These are phyloP conservation scores for Tetrahymena borealis DNA, from an alignment of 73 alveolate species.

Conservation along the genomic window DNA sequence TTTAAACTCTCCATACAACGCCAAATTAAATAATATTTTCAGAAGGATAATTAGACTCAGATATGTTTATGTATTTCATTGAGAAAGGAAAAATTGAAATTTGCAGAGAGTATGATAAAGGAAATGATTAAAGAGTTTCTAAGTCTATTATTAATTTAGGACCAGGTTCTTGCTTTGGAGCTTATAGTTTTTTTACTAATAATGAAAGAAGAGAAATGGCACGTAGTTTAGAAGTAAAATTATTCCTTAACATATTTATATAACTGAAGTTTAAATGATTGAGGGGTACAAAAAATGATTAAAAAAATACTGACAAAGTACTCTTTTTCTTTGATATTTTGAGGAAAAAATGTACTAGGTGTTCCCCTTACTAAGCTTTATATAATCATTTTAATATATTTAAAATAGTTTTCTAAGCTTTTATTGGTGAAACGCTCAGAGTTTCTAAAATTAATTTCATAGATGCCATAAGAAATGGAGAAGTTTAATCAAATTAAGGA, in stretches of 20 bases:
- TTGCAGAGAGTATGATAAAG: not conserved
- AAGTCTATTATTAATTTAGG: not conserved
- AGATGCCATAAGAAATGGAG: not conserved
- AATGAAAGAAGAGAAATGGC: not conserved
- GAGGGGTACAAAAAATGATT: too few relatives aligned
- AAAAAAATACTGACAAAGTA: too few relatives aligned
- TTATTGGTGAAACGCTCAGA: not conserved
- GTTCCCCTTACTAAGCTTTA: too few relatives aligned
- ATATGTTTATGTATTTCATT: not conserved
- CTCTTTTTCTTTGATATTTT: too few relatives aligned
- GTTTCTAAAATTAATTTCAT: not conserved
- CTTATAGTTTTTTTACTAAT: not conserved
- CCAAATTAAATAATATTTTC: not conserved
- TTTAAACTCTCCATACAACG: not conserved
- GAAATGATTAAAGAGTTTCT: not conserved
- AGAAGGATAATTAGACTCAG: not conserved
- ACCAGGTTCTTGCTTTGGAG: not conserved
- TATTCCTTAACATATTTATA: too few relatives aligned
- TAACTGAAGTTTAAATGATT: too few relatives aligned
- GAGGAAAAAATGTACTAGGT: too few relatives aligned
- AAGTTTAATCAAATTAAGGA: not conserved
- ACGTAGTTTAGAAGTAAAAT: not conserved
- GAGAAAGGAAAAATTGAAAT: not conserved
- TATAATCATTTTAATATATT: not conserved
- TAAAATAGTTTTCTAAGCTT: not conserved